Base-by-base conservation (phyloP, 2,329 filamentous ascomycete species). In the Plenodomus biglobosus region DNA sequence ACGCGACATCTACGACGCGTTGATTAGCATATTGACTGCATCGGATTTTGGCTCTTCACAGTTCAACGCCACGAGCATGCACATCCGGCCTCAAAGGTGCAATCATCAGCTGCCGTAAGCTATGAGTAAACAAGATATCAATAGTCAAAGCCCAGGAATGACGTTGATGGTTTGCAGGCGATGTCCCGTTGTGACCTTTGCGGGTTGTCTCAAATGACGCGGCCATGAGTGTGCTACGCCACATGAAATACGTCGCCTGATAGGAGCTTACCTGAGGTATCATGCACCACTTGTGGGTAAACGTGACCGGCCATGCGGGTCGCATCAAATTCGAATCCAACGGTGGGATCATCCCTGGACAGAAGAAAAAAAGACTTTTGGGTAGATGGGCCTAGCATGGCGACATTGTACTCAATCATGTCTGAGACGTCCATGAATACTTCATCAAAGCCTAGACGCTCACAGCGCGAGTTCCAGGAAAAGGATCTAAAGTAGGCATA, bases 361-460 rank as follows among this genome's bases (percentile, higher is more conserved):
- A 95, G 80, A 60, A 86, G 84, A 69, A 96, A 96, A 75, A 92
- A 96, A 0, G 90, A 91, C 1, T 67, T 55, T 40, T 92, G 73
- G 49, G 85, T 78, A 61, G 85, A 77, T 17, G 59, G 72, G 65
- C 92, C 95, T 38, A 96, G 72, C 20, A 90, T 77, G 16, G 78
- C 78, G 42, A 86, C 61, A 66, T 96, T 97, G 76, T 92, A 95
- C 37, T 87, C 82, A 46, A 97, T 77, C 56, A 96, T 85, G 55
- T 95, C 89, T 8, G 90, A 92, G 37, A 92, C 88, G 64, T 97
- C 90, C 73, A 89, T 72, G 64, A 85, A 89, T 3, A 85, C 77
- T 77, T 97, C 94, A 68, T 97, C 94, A 56, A 97, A 90, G 0
- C 94, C 92, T 21, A 97, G 75, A 18, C 87, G 82, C 73, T 97